Percentiles rank a stretch among this genome's conserved stretches.
phyloP scores from a whole-genome alignment of 2,329 filamentous ascomycete genomes.

The Dendryphion nanum region DNA sequence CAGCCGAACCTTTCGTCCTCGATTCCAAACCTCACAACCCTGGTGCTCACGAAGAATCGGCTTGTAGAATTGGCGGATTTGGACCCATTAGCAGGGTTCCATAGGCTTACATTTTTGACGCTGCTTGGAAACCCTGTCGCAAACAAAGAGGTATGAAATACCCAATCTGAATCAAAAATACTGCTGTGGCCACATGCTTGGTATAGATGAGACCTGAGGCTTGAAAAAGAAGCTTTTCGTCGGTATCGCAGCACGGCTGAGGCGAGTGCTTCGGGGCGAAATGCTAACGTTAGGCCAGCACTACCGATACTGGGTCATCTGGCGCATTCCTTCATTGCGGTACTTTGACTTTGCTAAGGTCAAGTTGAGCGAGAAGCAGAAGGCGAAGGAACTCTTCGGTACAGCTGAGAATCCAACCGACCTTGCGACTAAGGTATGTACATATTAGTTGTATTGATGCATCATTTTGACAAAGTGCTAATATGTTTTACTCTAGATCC shows the following conservation, averaged over 20 bases:
- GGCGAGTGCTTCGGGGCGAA: conserved; percentile 1
- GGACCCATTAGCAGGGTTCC: conserved; percentile 71
- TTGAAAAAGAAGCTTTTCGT: too few relatives aligned
- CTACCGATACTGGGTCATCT: conserved; percentile 90
- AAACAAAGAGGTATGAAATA: conserved; percentile 73
- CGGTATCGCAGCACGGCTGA: background rate
- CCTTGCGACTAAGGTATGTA: conserved; percentile 66
- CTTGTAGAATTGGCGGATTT: conserved; percentile 82
- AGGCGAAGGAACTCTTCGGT: conserved; percentile 80
- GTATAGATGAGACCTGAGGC: too few relatives aligned
- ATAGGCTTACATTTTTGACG: conserved; percentile 73
- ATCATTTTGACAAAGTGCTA: too few relatives aligned
- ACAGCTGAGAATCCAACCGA: conserved; percentile 74
- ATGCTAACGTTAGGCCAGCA: conserved; percentile 54
- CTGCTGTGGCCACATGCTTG: too few relatives aligned
- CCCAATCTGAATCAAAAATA: too few relatives aligned
- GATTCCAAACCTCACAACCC: conserved; percentile 76
- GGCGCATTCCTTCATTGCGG: conserved; percentile 77
- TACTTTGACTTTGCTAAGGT: conserved; percentile 94
- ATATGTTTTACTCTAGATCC: conserved; percentile 62
- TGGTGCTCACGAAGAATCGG: conserved; percentile 82
- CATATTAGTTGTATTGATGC: background rate
- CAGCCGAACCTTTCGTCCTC: conserved; percentile 71
- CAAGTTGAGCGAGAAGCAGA: conserved; percentile 76
- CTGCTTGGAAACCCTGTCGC: conserved; percentile 86